Percentiles rank a stretch among this genome's conserved stretches.
Conservation (phyloP, 768 basidiomycete species). For the Auriscalpium vulgare region DNA sequence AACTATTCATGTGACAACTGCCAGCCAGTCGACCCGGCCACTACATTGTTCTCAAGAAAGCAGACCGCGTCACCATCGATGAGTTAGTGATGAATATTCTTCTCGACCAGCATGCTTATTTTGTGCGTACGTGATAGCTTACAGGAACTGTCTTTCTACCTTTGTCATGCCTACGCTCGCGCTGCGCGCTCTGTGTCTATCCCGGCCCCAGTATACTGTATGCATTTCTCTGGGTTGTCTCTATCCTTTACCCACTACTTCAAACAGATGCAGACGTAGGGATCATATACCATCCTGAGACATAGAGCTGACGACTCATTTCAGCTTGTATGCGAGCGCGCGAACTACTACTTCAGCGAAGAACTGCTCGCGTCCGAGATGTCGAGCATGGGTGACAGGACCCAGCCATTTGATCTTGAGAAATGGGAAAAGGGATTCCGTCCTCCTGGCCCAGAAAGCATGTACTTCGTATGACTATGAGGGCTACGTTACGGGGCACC, state of each 20-base stretch:
- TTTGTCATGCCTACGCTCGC: slow-evolving; percentile 75
- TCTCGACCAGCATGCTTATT: neutral
- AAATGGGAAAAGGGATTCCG: neutral
- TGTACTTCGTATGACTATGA: neutral
- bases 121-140: slow-evolving; percentile 44
- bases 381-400: neutral
- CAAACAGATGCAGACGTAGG: slow-evolving; percentile 58
- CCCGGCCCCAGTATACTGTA: slow-evolving; percentile 75
- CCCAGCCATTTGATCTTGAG: neutral
- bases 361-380: neutral
- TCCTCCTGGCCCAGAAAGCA: neutral
- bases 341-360: neutral
- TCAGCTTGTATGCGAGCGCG: neutral
- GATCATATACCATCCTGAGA: neutral
- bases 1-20: slow-evolving; percentile 17
- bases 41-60: slow-evolving; percentile 41
- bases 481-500: neutral
- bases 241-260: neutral
- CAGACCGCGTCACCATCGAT: slow-evolving; percentile 42
- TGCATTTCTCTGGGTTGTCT: slow-evolving; percentile 16
- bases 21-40: slow-evolving; percentile 51
- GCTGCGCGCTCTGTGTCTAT: slow-evolving; percentile 79
- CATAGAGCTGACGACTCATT: neutral
- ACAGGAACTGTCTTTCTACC: slow-evolving; percentile 61
- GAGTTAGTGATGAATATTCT: slow-evolving; percentile 25